A percentile compares a stretch with the other conserved stretches of the same genome.
These are phyloP conservation scores for Ganoderma sinense DNA, from an alignment of 1,284 basidiomycete genomes.

Conservation along the genomic window DNA sequence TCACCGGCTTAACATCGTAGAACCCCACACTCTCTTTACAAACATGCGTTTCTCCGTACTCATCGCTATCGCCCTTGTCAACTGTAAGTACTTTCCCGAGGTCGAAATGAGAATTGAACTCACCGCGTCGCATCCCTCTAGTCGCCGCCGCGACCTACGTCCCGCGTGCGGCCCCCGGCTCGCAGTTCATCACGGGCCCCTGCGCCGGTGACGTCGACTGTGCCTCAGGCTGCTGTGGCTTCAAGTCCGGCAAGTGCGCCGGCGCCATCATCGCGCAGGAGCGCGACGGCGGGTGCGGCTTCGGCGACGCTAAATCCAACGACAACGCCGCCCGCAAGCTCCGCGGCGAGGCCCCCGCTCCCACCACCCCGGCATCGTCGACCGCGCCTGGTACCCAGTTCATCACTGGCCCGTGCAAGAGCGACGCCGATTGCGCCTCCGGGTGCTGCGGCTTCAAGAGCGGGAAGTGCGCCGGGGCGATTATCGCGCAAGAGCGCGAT, in stretches of 20 bases:
- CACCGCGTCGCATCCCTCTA: neutral
- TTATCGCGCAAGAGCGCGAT: conserved; percentile 21
- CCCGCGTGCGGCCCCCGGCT: conserved; percentile 9
- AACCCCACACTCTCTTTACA: conserved; percentile 8
- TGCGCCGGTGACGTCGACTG: conserved; percentile 21
- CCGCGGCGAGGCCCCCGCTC: conserved; percentile 8
- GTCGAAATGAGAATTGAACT: neutral
- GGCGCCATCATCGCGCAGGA: conserved; percentile 22
- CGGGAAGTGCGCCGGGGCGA: conserved; percentile 24
- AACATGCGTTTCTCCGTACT: conserved; percentile 19
- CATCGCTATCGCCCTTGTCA: conserved; percentile 20
- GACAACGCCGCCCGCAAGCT: conserved; percentile 16
- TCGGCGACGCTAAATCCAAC: conserved; percentile 19
- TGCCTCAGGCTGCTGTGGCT: conserved; percentile 23
- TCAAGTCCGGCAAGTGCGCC: conserved; percentile 23
- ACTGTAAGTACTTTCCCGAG: conserved; percentile 9
- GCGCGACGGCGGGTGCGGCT: conserved; percentile 24
- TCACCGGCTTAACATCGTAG: neutral
- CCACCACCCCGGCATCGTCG: neutral
- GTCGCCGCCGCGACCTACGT: conserved; percentile 8
- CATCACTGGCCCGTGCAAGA: conserved; percentile 20
- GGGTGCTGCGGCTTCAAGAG: conserved; percentile 23
- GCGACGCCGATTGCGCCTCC: conserved; percentile 23
- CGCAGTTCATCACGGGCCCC: conserved; percentile 25
- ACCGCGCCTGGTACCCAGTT: conserved; percentile 17